These are phyloP conservation scores for Detonula confervacea DNA, from an alignment of 352 stramenopile genomes.

Conservation along the genomic window DNA sequence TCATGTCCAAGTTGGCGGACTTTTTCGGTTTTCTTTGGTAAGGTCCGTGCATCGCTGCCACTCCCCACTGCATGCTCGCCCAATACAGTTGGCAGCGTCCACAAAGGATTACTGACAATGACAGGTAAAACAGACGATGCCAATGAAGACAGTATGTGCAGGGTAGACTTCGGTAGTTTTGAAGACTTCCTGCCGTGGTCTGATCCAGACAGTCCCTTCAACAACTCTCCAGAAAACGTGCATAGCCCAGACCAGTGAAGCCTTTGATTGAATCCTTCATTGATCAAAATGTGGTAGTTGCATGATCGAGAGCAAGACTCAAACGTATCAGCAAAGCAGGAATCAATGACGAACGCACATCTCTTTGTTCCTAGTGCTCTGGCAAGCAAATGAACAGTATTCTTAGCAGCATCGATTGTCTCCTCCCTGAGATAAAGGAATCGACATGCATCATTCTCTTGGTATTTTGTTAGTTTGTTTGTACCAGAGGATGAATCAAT, in stretches of 20 bases:
- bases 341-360: constrained; percentile 48
- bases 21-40: not conserved
- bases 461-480: constrained; percentile 18
- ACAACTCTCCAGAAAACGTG: constrained; percentile 38
- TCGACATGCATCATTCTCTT: constrained; percentile 22
- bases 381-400: constrained; percentile 40
- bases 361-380: constrained; percentile 40
- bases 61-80: not conserved
- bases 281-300: constrained; percentile 3
- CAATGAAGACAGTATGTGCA: constrained; percentile 39
- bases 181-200: not conserved
- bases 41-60: not conserved
- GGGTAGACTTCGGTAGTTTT: constrained; percentile 19
- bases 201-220: constrained; percentile 24
- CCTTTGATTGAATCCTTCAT: constrained; percentile 4
- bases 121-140: constrained; percentile 50
- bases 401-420: constrained; percentile 24
- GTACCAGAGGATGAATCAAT: constrained; percentile 15
- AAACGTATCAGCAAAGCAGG: constrained; percentile 51
- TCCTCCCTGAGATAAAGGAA: constrained; percentile 54
- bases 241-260: constrained; percentile 39
- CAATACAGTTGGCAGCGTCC: constrained; percentile 51
- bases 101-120: constrained; percentile 52
- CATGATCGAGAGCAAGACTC: constrained; percentile 30
- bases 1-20: not conserved